Evolutionary conservation across 2,329 filamentous ascomycete genomes (phyloP).

Genomic region (Cercospora sp.): DNA sequence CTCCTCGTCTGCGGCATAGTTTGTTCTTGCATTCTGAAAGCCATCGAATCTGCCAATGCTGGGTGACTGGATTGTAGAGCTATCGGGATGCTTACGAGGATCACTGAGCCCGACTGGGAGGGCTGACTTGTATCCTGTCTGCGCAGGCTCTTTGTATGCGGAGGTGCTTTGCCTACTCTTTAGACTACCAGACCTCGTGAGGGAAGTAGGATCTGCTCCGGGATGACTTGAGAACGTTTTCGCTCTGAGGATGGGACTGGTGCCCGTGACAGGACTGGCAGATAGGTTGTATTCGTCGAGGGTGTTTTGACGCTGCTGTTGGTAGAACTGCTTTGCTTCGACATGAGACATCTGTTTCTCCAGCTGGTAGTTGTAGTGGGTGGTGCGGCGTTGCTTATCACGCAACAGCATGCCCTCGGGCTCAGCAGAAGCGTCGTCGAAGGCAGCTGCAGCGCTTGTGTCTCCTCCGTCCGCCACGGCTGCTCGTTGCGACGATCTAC

Average conservation of each 20-base stretch:
- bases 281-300: conserved; percentile 40
- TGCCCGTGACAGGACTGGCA: conserved; percentile 34
- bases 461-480: conserved; percentile 22
- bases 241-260: conserved; percentile 44
- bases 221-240: conserved; percentile 49
- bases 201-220: conserved; percentile 40
- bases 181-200: conserved; percentile 46
- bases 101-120: conserved; percentile 41
- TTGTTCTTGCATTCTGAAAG: conserved; percentile 19
- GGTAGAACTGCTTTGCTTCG: conserved; percentile 95
- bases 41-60: conserved; percentile 36
- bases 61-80: conserved; percentile 36
- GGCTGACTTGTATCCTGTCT: conserved; percentile 35
- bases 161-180: conserved; percentile 43
- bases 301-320: conserved; percentile 73
- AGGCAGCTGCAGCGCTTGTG: conserved; percentile 20
- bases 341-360: conserved; percentile 94
- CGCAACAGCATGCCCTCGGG: conserved; percentile 46
- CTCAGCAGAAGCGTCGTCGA: conserved; percentile 20
- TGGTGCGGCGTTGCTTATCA: conserved; percentile 66
- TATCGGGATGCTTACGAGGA: conserved; percentile 36
- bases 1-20: conserved; percentile 24
- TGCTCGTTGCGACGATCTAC: background rate
- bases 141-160: conserved; percentile 15
- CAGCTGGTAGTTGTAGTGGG: conserved; percentile 88